These are phyloP conservation scores for Trametes coccinea DNA, from an alignment of 768 basidiomycete species.

Conservation along the genomic window DNA sequence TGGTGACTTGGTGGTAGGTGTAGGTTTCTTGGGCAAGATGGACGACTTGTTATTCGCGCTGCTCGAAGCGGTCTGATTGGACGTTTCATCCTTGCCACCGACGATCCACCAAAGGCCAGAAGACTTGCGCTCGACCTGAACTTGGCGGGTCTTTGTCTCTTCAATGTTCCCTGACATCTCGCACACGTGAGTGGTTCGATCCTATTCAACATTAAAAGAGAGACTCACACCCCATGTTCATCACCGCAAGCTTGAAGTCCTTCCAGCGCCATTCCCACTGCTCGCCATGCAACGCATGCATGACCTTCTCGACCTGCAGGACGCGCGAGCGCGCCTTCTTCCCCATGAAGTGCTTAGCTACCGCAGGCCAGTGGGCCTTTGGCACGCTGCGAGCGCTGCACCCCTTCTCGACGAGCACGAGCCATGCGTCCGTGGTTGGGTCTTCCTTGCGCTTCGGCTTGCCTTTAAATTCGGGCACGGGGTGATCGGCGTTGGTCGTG, in stretches of 20 bases:
- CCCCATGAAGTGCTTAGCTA: conserved; percentile 75
- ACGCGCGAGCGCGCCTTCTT: conserved; percentile 65
- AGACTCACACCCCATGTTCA: conserved; percentile 77
- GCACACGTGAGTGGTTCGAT: background rate
- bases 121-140: conserved; percentile 28
- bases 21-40: conserved; percentile 5
- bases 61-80: background rate
- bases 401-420: conserved; percentile 65
- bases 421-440: conserved; percentile 66
- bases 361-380: conserved; percentile 79
- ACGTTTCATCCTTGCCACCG: conserved; percentile 11
- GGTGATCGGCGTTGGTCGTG: conserved; percentile 3
- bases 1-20: background rate
- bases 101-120: conserved; percentile 31
- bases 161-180: conserved; percentile 23
- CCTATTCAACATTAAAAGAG: background rate
- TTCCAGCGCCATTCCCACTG: conserved; percentile 79
- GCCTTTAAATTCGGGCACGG: conserved; percentile 49
- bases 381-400: conserved; percentile 68
- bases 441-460: conserved; percentile 61
- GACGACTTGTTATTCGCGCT: background rate
- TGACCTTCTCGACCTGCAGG: conserved; percentile 68
- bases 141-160: conserved; percentile 28
- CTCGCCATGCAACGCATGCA: conserved; percentile 64
- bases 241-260: conserved; percentile 74